A percentile compares a stretch with the other conserved stretches of the same genome.
Evolutionary conservation across 108 stramenopile genomes (phyloP).

Genomic region (Fragilariopsis cylindrus): DNA sequence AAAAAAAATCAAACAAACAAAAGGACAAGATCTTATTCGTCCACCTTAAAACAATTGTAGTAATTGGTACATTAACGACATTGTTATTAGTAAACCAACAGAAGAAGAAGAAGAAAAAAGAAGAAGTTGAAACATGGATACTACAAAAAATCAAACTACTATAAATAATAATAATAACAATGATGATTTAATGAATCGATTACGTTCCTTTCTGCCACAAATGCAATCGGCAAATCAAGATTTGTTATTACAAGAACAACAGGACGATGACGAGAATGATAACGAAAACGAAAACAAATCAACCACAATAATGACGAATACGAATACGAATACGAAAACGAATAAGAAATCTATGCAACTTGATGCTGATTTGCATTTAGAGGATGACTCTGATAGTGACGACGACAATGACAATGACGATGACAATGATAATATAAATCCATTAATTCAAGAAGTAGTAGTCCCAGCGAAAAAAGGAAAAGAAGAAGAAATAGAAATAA

Average conservation of each 20-base stretch:
- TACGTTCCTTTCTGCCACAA: slow-evolving; percentile 31
- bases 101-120: no score
- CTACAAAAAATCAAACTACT: no score
- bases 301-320: slow-evolving; percentile 8
- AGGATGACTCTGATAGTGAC: slow-evolving; percentile 17
- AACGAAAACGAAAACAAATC: background rate
- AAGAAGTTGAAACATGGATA: no score
- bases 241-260: background rate
- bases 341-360: background rate
- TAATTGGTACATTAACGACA: no score
- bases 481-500: background rate
- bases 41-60: no score
- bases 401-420: background rate
- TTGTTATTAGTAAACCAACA: no score
- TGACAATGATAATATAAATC: background rate
- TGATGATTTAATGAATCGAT: slow-evolving; percentile 28
- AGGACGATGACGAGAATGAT: background rate
- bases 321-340: background rate
- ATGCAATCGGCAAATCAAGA: slow-evolving; percentile 35
- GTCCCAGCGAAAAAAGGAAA: background rate
- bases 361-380: slow-evolving; percentile 2
- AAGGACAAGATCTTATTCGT: no score
- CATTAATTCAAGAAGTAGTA: slow-evolving; percentile 11
- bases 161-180: no score
- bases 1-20: no score